phyloP scores from a whole-genome alignment of 2,329 filamentous ascomycete species.

The Phoma sp. region DNA sequence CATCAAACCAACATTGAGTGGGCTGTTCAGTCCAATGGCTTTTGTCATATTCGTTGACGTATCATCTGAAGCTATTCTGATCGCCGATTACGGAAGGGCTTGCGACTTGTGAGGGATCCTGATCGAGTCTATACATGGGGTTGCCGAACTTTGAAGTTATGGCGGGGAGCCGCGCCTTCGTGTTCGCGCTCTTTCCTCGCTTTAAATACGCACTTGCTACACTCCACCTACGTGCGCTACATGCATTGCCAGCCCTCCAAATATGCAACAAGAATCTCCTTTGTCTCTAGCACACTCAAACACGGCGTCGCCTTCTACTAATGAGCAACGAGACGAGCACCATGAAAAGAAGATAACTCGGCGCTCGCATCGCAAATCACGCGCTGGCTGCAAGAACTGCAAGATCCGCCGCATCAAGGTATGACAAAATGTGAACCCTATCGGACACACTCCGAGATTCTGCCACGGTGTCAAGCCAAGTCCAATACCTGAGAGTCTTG shows the following conservation, averaged over 20 bases:
- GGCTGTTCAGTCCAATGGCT: no score
- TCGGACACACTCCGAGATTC: no score
- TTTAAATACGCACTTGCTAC: slow-evolving; percentile 12
- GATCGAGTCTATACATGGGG: background rate
- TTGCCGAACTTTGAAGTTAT: no score
- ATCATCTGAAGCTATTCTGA: no score
- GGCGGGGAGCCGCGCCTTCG: slow-evolving; percentile 4
- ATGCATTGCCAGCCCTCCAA: background rate
- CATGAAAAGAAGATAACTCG: slow-evolving; percentile 25
- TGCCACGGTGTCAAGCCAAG: no score
- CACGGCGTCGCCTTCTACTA: slow-evolving; percentile 10
- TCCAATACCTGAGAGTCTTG: no score
- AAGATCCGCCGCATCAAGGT: slow-evolving; percentile 39
- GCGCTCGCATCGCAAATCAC: slow-evolving; percentile 36
- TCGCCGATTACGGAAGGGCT: background rate
- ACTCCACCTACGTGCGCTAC: background rate
- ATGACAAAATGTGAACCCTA: background rate
- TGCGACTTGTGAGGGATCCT: background rate
- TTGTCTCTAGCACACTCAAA: slow-evolving; percentile 12
- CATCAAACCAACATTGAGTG: background rate
- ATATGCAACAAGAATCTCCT: slow-evolving; percentile 27
- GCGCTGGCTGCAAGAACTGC: slow-evolving; percentile 37
- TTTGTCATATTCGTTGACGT: no score
- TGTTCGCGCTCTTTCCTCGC: slow-evolving; percentile 15
- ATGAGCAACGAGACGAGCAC: slow-evolving; percentile 7